Conservation (phyloP, 2,329 filamentous ascomycete species). For the Ceratocystis alfenasii region DNA sequence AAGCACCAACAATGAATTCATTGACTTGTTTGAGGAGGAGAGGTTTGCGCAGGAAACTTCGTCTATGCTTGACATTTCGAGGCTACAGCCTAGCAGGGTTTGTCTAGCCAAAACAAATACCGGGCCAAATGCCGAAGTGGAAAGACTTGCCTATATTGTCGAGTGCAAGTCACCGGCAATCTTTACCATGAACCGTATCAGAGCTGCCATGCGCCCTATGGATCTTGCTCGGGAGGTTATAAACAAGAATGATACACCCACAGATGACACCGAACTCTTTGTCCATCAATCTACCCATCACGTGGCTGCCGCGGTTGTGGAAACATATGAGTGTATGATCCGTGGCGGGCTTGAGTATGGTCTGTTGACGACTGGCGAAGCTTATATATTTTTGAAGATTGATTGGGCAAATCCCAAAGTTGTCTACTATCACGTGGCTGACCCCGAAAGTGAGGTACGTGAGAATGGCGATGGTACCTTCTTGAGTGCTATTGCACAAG, state of each 20-base stretch:
- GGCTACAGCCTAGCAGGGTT: too few species aligned
- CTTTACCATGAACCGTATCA: conserved; percentile 33
- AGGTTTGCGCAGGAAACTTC: neutral
- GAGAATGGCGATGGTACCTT: neutral
- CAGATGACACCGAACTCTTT: conserved; percentile 22
- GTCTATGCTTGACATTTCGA: too few species aligned
- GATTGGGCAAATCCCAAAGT: conserved; percentile 23
- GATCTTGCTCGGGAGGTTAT: conserved; percentile 28
- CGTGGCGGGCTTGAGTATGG: conserved; percentile 35
- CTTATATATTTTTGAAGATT: conserved; percentile 35
- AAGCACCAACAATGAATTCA: neutral
- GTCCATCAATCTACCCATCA: conserved; percentile 28
- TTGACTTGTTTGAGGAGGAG: neutral
- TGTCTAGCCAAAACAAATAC: too few species aligned
- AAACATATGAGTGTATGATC: conserved; percentile 40
- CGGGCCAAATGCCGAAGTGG: neutral
- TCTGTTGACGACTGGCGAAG: conserved; percentile 34
- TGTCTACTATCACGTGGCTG: conserved; percentile 1
- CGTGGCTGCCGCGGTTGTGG: conserved; percentile 29
- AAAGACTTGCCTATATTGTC: conserved; percentile 28
- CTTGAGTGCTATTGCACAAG: neutral
- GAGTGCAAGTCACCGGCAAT: conserved; percentile 36
- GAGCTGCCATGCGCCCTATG: conserved; percentile 33
- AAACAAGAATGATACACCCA: conserved; percentile 26
- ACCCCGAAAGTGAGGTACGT: neutral